Evolutionary conservation across 805 yeast genomes (phyloP).

Genomic region (Schizosaccharomyces lindneri): DNA sequence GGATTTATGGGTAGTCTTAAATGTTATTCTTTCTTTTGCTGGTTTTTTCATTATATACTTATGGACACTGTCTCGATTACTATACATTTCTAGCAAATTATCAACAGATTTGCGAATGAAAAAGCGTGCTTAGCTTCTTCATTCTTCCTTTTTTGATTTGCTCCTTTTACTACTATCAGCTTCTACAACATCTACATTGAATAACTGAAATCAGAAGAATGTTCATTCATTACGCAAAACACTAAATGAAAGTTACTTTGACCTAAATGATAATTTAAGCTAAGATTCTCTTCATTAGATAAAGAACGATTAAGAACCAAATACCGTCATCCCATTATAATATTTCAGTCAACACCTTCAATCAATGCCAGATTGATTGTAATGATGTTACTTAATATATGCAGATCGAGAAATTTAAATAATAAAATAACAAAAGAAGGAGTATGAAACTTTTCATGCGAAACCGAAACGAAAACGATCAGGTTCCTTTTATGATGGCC

Average conservation of each 20-base stretch:
- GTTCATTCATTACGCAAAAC: neutral
- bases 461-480: neutral
- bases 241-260: neutral
- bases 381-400: neutral
- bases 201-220: neutral
- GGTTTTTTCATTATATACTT: conserved; percentile 55
- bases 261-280: neutral
- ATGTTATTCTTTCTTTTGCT: conserved; percentile 46
- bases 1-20: conserved; percentile 64
- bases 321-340: neutral
- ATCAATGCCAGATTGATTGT: no score
- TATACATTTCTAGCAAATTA: neutral
- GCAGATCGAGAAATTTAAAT: neutral
- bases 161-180: neutral
- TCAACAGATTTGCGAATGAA: neutral
- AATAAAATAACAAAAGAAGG: neutral
- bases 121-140: neutral
- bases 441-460: neutral
- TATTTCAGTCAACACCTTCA: neutral
- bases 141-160: neutral
- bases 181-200: neutral
- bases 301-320: neutral
- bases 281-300: neutral
- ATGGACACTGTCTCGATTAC: conserved; percentile 25
- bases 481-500: neutral